Evolutionary conservation across 2,329 filamentous ascomycete species (phyloP).

Genomic region (Teratosphaeria gauchensis): DNA sequence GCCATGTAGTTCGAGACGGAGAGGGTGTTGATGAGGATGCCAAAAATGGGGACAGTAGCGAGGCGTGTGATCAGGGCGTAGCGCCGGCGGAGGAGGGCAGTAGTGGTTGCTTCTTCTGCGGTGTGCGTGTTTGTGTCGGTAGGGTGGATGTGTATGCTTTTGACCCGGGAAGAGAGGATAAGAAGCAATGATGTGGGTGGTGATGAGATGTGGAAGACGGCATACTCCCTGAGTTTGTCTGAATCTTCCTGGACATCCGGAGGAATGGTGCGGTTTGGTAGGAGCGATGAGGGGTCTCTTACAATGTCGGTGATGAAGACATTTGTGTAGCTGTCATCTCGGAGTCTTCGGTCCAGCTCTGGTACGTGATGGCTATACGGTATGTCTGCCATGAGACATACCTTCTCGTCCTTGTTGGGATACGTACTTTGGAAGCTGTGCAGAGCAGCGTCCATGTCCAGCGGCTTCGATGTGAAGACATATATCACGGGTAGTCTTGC

Average conservation of each 20-base stretch:
- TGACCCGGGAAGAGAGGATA: conserved; percentile 73
- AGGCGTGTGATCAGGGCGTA: conserved; percentile 80
- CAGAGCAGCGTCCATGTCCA: conserved; percentile 53
- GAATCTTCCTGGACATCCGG: conserved; percentile 35
- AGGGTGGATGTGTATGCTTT: conserved; percentile 63
- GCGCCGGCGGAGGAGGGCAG: conserved; percentile 63
- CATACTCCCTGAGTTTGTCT: conserved; percentile 52
- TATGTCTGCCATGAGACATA: conserved; percentile 81
- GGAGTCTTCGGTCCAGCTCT: conserved; percentile 46
- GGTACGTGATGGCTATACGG: conserved; percentile 71
- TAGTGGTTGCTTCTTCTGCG: conserved; percentile 40
- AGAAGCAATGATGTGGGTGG: conserved; percentile 76
- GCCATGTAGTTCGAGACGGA: conserved; percentile 82
- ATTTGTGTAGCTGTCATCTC: conserved; percentile 56
- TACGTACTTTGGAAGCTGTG: conserved; percentile 61
- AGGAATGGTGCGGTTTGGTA: conserved; percentile 74
- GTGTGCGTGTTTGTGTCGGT: conserved; percentile 39
- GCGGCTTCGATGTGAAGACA: conserved; percentile 67
- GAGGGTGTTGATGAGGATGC: conserved; percentile 91
- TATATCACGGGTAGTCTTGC: conserved; percentile 80
- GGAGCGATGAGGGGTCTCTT: conserved; percentile 65
- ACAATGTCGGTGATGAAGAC: conserved; percentile 62
- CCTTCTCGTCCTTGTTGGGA: conserved; percentile 49
- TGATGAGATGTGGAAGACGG: conserved; percentile 75
- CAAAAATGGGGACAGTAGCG: conserved; percentile 72